Base-by-base conservation (phyloP, 1,284 basidiomycete genomes). In the Trichosporon sp. region DNA sequence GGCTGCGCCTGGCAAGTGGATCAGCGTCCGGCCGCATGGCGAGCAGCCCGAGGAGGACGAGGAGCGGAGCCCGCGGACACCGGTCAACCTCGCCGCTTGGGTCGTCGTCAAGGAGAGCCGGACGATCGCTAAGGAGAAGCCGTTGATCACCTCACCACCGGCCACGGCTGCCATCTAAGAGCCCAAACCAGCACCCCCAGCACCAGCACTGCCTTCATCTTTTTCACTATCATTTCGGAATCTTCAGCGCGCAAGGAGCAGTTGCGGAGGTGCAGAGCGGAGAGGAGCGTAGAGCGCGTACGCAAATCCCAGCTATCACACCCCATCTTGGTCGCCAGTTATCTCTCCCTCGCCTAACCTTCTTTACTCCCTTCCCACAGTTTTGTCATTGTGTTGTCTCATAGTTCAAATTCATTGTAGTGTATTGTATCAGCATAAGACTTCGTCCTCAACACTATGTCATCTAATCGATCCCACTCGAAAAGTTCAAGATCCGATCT, bases 81-180 rank as follows among this genome's bases (percentile, higher is more conserved):
- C 95, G 19, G 64, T 73, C 32, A 21, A 61, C 4, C 69, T 73
- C 48, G 67, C 72, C 1, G 72, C 70, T 1, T 73, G 72, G 72
- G 66, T 71, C 35, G 68, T 66, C 16, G 38, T 65, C 40, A 73
- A 73, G 54, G 59, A 63, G 32, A 63, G 59, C 59, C 59, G 59
- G 59, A 35, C 59, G 32, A 32, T 32, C 31, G 59, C 59, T 32
- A 63, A 35, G 32, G 59, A 63, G 32, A 63, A 63, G 32, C 59
- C 59, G 32, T 12, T 63, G 16, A 63, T 63, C 59, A 63, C 59
- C 59, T 63, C 59, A 16, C 59, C 59, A 16, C 59, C 59, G 32
- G 32, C 32, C 59, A 16, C 32, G 12, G 59, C 31, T n/a, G 31
- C 59, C 6, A 35, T 35, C 56, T 32, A 61, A 19, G 4, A 63